These are phyloP conservation scores for Phytophthora sp. DNA, from an alignment of 352 stramenopile genomes.

Conservation along the genomic window DNA sequence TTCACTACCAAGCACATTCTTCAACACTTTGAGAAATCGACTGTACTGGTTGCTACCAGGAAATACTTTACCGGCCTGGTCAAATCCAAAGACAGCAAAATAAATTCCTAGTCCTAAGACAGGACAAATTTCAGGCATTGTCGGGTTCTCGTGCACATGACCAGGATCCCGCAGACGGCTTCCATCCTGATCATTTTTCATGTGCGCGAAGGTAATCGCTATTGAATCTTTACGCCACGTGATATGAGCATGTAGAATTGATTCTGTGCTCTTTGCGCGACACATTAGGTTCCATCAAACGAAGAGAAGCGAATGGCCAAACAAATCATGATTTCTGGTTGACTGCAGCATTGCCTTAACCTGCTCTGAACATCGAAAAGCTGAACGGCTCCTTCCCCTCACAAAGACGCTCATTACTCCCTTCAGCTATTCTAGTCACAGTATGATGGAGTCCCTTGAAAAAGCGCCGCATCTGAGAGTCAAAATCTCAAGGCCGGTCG, in stretches of 20 bases:
- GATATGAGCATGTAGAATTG: constrained; percentile 14
- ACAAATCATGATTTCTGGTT: constrained; percentile 4
- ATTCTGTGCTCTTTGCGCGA: constrained; percentile 13
- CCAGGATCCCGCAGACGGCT: constrained; percentile 24
- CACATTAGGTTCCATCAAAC: constrained; percentile 24
- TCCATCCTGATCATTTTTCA: constrained; percentile 41
- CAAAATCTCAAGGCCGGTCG: background rate
- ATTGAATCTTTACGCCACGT: constrained; percentile 15
- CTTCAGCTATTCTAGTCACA: constrained; percentile 1
- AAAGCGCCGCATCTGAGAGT: background rate
- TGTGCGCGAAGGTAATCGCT: constrained; percentile 30
- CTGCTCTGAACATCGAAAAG: constrained; percentile 17
- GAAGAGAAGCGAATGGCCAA: constrained; percentile 17
- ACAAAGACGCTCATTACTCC: background rate
- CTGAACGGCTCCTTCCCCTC: constrained; percentile 21
- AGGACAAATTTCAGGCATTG: constrained; percentile 29
- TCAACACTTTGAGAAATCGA: constrained; percentile 29
- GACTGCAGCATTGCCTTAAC: background rate
- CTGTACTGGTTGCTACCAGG: constrained; percentile 31
- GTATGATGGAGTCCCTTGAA: constrained; percentile 6
- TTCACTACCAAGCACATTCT: background rate
- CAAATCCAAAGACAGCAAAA: constrained; percentile 4
- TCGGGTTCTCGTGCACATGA: constrained; percentile 37
- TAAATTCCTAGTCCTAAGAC: constrained; percentile 32
- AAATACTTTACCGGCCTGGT: constrained; percentile 24